phyloP scores from a whole-genome alignment of 1,284 basidiomycete genomes.

The Cerioporus squamosus region DNA sequence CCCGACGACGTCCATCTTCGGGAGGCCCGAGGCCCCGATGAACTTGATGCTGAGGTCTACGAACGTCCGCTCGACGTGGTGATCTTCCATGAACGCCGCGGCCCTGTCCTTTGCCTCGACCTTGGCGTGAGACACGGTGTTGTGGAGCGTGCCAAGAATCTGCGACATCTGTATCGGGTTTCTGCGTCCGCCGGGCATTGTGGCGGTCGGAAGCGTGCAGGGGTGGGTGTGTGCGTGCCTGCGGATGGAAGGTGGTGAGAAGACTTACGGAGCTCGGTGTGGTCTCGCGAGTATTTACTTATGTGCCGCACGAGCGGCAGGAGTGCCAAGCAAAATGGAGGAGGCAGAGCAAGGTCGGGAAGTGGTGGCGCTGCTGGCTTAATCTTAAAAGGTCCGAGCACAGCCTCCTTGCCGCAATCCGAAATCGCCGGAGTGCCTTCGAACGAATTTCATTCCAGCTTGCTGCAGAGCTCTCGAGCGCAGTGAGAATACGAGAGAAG shows the following conservation, averaged over 20 bases:
- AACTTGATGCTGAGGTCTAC: constrained; percentile 65
- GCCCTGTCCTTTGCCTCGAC: constrained; percentile 18
- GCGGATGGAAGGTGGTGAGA: not conserved
- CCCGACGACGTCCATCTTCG: constrained; percentile 73
- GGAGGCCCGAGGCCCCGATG: constrained; percentile 67
- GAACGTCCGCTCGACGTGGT: constrained; percentile 31
- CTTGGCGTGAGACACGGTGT: constrained; percentile 20
- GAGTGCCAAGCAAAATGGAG: too few species aligned
- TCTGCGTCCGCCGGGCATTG: constrained; percentile 23
- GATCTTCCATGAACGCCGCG: constrained; percentile 13
- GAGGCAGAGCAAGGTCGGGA: too few species aligned
- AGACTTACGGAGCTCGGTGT: not conserved
- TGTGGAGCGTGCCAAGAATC: constrained; percentile 26
- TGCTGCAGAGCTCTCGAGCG: too few species aligned
- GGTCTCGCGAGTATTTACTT: too few species aligned
- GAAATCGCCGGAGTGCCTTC: too few species aligned
- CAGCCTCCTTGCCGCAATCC: too few species aligned
- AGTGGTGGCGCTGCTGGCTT: not conserved
- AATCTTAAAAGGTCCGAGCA: too few species aligned
- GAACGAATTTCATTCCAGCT: too few species aligned
- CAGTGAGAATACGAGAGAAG: too few species aligned
- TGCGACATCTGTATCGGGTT: constrained; percentile 27
- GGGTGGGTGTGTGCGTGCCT: not conserved
- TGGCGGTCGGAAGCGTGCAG: not conserved
- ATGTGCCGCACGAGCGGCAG: too few species aligned